Conservation (phyloP, 2,329 filamentous ascomycete species). For the Alternaria panax region DNA sequence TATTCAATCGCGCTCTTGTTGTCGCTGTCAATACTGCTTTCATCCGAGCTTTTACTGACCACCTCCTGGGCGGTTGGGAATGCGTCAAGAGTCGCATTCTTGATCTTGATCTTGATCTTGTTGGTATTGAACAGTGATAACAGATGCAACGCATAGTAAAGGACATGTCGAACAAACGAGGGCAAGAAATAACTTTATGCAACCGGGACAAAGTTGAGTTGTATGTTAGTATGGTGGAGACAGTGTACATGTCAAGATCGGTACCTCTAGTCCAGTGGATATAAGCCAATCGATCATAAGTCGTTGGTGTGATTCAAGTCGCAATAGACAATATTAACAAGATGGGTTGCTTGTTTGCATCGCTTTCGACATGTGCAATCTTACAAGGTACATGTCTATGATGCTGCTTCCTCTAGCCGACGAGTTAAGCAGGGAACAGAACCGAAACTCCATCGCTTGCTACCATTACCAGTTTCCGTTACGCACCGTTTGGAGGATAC, state of each 20-base stretch:
- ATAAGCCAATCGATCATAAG: neutral
- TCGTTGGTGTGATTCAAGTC: neutral
- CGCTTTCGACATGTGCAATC: neutral
- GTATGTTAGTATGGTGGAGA: neutral
- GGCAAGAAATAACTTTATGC: neutral
- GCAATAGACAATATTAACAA: neutral
- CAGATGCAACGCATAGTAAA: neutral
- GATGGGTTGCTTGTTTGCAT: neutral
- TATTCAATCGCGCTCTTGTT: neutral
- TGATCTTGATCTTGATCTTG: neutral
- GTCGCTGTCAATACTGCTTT: neutral
- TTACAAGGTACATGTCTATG: no score
- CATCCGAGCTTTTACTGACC: neutral
- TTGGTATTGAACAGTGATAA: neutral
- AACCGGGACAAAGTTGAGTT: neutral
- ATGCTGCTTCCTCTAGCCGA: neutral
- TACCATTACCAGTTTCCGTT: slow-evolving; percentile 1
- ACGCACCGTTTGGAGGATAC: neutral
- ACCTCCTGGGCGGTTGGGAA: no score
- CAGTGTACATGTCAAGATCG: neutral
- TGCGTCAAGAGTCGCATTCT: neutral
- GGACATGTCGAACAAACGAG: neutral
- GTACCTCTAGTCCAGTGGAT: neutral
- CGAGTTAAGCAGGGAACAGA: neutral
- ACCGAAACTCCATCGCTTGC: slow-evolving; percentile 1